Evolutionary conservation across 148 eudicot genomes (phyloP).

Genomic region (Chenopodium berlandieri): DNA sequence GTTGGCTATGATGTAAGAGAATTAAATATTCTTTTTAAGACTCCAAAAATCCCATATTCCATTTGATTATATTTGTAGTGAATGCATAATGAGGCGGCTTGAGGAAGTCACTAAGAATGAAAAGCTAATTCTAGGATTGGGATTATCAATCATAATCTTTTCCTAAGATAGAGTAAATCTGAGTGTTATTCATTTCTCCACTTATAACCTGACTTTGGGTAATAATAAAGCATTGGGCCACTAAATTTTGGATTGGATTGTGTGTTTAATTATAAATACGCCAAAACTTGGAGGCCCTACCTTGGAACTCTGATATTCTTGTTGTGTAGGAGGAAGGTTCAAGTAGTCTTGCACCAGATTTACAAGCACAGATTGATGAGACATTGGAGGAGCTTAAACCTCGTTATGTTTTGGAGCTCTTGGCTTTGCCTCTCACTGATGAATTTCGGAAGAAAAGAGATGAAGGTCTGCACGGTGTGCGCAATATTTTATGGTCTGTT

Average conservation of each 20-base stretch:
- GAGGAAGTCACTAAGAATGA: neutral
- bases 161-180: too few relatives aligned
- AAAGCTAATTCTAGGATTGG: neutral
- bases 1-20: neutral
- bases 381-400: slow-evolving; percentile 97
- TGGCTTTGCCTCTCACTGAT: slow-evolving; percentile 71
- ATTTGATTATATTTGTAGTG: neutral
- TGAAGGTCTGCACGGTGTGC: slow-evolving; percentile 96
- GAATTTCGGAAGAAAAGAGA: slow-evolving; percentile 63
- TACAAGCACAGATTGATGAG: slow-evolving; percentile 92
- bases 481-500: slow-evolving; percentile 92
- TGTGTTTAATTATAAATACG: neutral
- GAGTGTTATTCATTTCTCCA: neutral
- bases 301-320: slow-evolving; percentile 3
- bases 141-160: too few relatives aligned
- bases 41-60: too few relatives aligned
- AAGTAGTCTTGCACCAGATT: slow-evolving; percentile 91
- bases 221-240: neutral
- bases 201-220: neutral
- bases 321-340: slow-evolving; percentile 91
- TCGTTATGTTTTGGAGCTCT: slow-evolving; percentile 83
- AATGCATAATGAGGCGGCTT: neutral
- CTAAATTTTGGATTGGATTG: neutral
- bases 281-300: neutral
- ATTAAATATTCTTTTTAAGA: neutral